Percentiles rank a stretch among this genome's conserved stretches.
Conservation (phyloP, 768 basidiomycete genomes). For the Boletus patriciae region DNA sequence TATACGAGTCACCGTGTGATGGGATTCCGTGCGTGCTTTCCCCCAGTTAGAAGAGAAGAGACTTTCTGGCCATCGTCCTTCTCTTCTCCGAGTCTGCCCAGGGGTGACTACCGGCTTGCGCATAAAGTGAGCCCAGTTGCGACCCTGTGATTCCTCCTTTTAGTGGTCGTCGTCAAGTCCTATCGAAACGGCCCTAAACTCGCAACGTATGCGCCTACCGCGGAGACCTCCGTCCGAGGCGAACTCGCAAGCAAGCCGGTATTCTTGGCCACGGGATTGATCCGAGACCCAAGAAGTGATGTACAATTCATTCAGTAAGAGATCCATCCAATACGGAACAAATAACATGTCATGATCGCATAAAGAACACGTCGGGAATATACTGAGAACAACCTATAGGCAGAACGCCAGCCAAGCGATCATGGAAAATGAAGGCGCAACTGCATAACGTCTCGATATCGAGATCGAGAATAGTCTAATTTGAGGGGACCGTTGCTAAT, state of each 20-base stretch:
- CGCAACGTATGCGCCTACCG: neutral
- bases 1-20: neutral
- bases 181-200: neutral
- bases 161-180: neutral
- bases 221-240: neutral
- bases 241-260: neutral
- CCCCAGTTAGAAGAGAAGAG: neutral
- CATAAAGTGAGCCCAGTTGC: neutral
- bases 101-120: neutral
- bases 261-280: neutral
- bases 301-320: slow-evolving; percentile 2
- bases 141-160: neutral
- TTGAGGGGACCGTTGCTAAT: neutral
- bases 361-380: slow-evolving; percentile 5
- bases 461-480: slow-evolving; percentile 6
- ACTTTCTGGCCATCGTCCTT: neutral
- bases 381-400: neutral
- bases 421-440: neutral
- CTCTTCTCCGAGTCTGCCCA: neutral
- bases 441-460: slow-evolving; percentile 7
- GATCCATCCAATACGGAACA: neutral
- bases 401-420: neutral
- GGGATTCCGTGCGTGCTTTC: neutral
- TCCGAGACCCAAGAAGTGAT: neutral
- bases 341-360: slow-evolving; percentile 6